phyloP scores from a whole-genome alignment of 176 grass and related monocot genomes.

The Saccharum spontaneum region DNA sequence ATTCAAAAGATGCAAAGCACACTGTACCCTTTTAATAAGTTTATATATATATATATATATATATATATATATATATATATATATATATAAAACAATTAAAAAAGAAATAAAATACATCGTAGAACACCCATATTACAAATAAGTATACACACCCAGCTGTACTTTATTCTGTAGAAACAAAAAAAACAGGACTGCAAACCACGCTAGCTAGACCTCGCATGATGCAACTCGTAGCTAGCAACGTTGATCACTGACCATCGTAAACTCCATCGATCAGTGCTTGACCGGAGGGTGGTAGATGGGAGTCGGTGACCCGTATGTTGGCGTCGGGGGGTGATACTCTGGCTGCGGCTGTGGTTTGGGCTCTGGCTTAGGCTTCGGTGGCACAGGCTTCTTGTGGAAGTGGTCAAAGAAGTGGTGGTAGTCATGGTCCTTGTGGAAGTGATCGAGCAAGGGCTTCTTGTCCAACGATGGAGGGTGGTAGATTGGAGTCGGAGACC shows the following conservation, averaged over 20 bases:
- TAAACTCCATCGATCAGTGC: not conserved
- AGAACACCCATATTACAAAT: not conserved
- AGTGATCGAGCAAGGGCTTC: not conserved
- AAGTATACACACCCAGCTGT: not conserved
- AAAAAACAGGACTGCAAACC: not conserved
- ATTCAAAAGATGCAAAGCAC: not conserved
- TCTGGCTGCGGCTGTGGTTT: not conserved
- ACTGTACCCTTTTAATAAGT: not conserved
- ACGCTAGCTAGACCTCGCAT: not conserved
- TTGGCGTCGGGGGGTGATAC: not conserved
- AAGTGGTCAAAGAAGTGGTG: not conserved
- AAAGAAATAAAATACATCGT: not conserved
- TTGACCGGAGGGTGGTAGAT: constrained; percentile 7
- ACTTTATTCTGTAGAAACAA: constrained; percentile 3
- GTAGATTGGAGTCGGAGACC: not conserved
- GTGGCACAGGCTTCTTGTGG: not conserved
- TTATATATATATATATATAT: not conserved
- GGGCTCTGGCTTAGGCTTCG: not conserved
- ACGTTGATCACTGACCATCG: not conserved
- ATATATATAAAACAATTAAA: too few relatives aligned
- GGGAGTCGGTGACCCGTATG: not conserved
- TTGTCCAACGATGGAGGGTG: not conserved
- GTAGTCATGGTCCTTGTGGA: not conserved
- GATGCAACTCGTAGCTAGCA: not conserved
- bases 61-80: too few relatives aligned